Conservation (phyloP, 2,329 filamentous ascomycete genomes). For the Diaporthe batatas region DNA sequence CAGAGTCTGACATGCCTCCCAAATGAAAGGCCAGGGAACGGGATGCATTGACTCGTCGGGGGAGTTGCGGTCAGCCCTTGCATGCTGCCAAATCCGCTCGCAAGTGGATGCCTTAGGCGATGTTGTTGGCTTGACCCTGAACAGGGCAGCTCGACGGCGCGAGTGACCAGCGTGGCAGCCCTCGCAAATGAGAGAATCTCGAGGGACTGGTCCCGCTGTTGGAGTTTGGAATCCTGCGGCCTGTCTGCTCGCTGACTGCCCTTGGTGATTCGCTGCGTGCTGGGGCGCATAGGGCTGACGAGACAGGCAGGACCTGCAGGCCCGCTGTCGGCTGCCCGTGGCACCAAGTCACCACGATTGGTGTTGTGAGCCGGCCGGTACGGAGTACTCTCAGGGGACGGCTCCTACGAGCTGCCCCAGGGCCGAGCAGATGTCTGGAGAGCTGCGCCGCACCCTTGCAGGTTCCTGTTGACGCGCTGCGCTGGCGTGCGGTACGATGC, state of each 20-base stretch:
- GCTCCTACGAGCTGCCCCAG: background rate
- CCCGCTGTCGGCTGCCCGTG: conserved; percentile 1
- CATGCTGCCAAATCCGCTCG: conserved; percentile 30
- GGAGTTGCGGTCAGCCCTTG: conserved; percentile 39
- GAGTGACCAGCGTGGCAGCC: background rate
- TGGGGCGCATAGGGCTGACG: conserved; percentile 39
- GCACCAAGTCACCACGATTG: background rate
- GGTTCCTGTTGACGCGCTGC: conserved; percentile 18
- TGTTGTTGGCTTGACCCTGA: conserved; percentile 11
- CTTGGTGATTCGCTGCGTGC: conserved; percentile 15
- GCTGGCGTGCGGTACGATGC: conserved; percentile 16
- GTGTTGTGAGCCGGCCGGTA: background rate
- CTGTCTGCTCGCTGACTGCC: background rate
- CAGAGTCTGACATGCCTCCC: conserved; percentile 37
- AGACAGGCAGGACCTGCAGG: conserved; percentile 35
- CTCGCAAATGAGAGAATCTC: conserved; percentile 25
- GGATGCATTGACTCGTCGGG: conserved; percentile 37
- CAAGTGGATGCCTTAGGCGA: background rate
- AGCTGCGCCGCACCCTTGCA: conserved; percentile 14
- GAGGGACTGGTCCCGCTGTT: conserved; percentile 1
- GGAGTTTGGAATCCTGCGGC: background rate
- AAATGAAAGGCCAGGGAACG: conserved; percentile 31
- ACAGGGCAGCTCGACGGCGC: conserved; percentile 1
- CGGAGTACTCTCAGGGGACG: background rate
- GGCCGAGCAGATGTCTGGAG: background rate